Evolutionary conservation across 768 basidiomycete genomes (phyloP).

Genomic region (Termitomyces sp.): DNA sequence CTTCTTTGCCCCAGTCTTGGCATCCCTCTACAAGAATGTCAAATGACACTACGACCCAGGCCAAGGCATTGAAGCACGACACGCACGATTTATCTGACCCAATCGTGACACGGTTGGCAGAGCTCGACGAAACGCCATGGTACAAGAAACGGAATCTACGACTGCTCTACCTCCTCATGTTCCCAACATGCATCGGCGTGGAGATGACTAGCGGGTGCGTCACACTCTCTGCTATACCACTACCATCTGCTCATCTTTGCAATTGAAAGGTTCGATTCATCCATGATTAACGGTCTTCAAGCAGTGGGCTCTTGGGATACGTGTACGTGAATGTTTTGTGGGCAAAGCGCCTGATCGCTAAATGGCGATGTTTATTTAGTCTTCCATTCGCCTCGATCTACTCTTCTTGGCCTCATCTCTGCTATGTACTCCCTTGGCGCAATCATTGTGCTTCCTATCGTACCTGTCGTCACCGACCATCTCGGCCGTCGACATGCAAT

Average conservation of each 20-base stretch:
- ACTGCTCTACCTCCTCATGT: constrained; percentile 47
- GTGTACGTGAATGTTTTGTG: constrained; percentile 28
- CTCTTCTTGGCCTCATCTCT: constrained; percentile 51
- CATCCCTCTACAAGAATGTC: constrained; percentile 2
- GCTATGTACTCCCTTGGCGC: constrained; percentile 60
- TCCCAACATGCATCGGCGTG: constrained; percentile 57
- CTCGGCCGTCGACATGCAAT: constrained; percentile 50
- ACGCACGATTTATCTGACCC: constrained; percentile 20
- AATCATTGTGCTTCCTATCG: constrained; percentile 47
- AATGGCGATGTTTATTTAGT: constrained; percentile 31
- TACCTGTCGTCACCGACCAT: constrained; percentile 44
- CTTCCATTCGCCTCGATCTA: constrained; percentile 49
- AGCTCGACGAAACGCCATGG: constrained; percentile 53
- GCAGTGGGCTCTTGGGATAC: constrained; percentile 52
- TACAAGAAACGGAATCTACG: constrained; percentile 58
- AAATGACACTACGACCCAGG: background rate
- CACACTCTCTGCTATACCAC: background rate
- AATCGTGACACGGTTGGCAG: constrained; percentile 37
- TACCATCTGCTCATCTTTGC: background rate
- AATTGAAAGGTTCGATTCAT: constrained; percentile 44
- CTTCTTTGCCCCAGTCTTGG: background rate
- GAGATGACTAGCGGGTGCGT: constrained; percentile 58
- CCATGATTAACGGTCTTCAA: constrained; percentile 61
- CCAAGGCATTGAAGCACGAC: constrained; percentile 5
- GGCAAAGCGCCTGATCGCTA: background rate